Base-by-base conservation (phyloP, 169 alveolate genomes). In the Perkinsus olseni region DNA sequence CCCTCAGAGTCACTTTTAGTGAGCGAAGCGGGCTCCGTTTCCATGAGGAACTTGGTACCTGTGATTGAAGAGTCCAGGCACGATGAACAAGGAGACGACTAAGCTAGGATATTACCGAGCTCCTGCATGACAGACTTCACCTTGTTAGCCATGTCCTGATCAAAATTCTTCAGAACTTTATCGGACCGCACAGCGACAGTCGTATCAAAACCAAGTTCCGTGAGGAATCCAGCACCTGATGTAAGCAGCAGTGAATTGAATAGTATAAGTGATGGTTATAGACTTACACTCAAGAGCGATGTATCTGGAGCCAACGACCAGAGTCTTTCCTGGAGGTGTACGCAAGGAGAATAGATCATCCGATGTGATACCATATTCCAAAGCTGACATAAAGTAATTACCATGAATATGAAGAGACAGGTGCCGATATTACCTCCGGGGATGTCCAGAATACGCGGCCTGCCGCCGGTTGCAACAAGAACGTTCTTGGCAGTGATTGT, bases 281-380 rank as follows among this genome's bases (percentile, higher is more conserved):
- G 28, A 24, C 82, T 62, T 62, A 62, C 99, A 98, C 96, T 99
- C 99, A 38, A 99, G 96, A 20, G 99, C 99, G 17, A 99, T 99
- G 95, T 98, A 99, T 20, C 99, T 97, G 24, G 99, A 99, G 10
- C 99, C 99, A 38, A 99, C 99, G 8, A 98, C 97, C 21, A 99
- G 95, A 11, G 99, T 97, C 92, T 98, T 98, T 39, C 99, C 99
- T 38, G 99, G 99, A 0, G 97, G 94, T 51, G 94, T 95, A 74
- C 97, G 94, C 94, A 97, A 92, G 90, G 97, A 96, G 95, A 99
- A 99, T 34, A 99, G 94, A 96, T 99, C 99, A 95, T 99, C 99
- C 34, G 99, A 97, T 24, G 99, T 98, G 92, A 98, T 98, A 40
- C 99, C 97, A 91, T 94, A 96, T 93, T 98, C 99, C 91, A 94